A percentile compares a stretch with the other conserved stretches of the same genome.
Conservation (phyloP, 441 rosid species). For the Arabidopsis hybrid region DNA sequence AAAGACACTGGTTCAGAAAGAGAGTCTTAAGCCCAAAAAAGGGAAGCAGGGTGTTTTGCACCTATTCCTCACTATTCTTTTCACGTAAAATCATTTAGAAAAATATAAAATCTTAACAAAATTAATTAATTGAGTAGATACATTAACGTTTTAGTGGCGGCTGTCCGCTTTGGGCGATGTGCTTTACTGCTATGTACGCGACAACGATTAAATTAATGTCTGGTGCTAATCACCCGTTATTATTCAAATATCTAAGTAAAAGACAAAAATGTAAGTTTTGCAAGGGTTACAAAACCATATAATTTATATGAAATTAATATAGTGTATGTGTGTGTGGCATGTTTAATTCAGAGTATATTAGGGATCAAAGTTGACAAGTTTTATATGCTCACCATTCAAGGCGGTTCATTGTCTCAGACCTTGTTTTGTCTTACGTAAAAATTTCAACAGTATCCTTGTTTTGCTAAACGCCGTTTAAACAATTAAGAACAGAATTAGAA, state of each 20-base stretch:
- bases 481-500: too few relatives aligned
- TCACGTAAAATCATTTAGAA: background rate
- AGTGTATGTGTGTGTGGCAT: background rate
- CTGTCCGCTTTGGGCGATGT: constrained; percentile 8
- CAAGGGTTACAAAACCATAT: background rate
- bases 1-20: too few relatives aligned
- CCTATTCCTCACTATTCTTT: too few relatives aligned
- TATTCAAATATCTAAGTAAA: background rate
- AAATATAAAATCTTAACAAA: background rate
- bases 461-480: background rate
- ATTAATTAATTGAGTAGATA: background rate
- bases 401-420: background rate
- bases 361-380: background rate
- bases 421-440: constrained; percentile 14
- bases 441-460: background rate
- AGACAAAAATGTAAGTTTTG: background rate
- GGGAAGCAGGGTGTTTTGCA: too few relatives aligned
- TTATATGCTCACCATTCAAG: background rate
- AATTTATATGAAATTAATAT: too few relatives aligned
- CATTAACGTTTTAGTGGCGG: constrained; percentile 20
- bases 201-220: background rate
- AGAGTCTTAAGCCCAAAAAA: too few relatives aligned
- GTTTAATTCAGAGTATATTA: background rate
- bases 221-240: background rate
- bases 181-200: background rate